Evolutionary conservation across 1,284 basidiomycete species (phyloP).

Genomic region (Cerrena zonata): DNA sequence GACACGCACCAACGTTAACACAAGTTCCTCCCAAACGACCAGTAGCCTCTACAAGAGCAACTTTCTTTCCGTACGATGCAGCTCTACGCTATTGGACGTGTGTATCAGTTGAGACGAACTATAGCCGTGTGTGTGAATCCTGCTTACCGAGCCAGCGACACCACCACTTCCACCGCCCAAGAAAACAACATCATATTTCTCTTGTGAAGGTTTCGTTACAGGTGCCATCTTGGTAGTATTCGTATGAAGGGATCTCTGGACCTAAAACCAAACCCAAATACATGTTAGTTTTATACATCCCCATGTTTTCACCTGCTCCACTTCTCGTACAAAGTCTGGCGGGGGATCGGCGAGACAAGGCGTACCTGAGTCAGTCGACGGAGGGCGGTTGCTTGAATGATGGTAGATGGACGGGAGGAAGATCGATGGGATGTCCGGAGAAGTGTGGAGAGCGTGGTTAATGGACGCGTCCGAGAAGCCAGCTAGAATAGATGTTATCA

Average conservation of each 20-base stretch:
- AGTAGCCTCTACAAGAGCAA: conserved; percentile 81
- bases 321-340: no score
- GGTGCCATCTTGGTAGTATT: conserved; percentile 54
- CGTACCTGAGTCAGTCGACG: conserved; percentile 15
- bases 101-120: no score
- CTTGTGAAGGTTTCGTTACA: conserved; percentile 54
- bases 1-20: conserved; percentile 80
- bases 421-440: neutral
- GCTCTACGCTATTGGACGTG: conserved; percentile 74
- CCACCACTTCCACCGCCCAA: conserved; percentile 85
- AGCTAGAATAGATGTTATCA: no score
- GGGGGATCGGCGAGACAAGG: neutral
- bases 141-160: conserved; percentile 65
- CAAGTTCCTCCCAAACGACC: conserved; percentile 88
- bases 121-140: no score
- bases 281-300: neutral
- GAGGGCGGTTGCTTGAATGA: neutral
- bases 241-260: neutral
- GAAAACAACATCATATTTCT: conserved; percentile 74
- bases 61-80: conserved; percentile 89
- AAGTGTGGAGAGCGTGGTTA: neutral
- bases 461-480: neutral
- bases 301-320: no score
- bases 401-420: neutral
- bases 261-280: neutral